phyloP scores from a whole-genome alignment of 2,329 filamentous ascomycete species.

The Colletotrichum sp. region DNA sequence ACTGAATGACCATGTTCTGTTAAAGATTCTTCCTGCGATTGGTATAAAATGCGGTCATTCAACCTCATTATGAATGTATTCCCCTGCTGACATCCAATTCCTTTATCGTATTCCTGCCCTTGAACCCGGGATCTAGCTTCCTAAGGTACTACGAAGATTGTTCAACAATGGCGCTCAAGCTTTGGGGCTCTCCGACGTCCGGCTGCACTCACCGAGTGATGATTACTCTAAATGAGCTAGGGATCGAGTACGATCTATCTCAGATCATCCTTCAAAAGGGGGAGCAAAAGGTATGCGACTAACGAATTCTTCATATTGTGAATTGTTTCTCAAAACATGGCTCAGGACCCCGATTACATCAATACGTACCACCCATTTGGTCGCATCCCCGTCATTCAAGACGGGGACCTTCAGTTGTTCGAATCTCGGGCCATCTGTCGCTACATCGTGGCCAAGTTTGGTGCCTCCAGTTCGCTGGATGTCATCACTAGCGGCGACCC shows the following conservation, averaged over 20 bases:
- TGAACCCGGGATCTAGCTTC: too few species aligned
- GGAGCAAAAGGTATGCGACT: not conserved
- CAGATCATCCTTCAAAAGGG: not conserved
- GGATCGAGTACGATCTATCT: not conserved
- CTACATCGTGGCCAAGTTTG: not conserved
- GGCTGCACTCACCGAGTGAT: not conserved
- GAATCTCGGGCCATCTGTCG: not conserved
- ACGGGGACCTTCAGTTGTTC: not conserved
- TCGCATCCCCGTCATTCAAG: not conserved
- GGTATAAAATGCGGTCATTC: not conserved
- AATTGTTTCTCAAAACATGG: not conserved
- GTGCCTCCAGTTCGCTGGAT: not conserved
- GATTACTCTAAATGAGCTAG: not conserved
- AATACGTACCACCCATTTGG: not conserved
- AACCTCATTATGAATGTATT: not conserved
- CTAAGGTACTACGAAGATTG: not conserved
- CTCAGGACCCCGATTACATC: not conserved
- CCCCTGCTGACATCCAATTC: not conserved
- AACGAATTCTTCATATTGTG: not conserved
- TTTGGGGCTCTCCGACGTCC: not conserved
- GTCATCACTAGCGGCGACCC: not conserved
- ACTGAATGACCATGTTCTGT: too few species aligned
- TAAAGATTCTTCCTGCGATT: not conserved
- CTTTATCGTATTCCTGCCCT: too few species aligned
- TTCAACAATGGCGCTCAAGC: accelerated